Percentiles rank a stretch among this genome's conserved stretches.
Evolutionary conservation across 805 yeast genomes (phyloP).

Genomic region (Nakazawaea pomicola): DNA sequence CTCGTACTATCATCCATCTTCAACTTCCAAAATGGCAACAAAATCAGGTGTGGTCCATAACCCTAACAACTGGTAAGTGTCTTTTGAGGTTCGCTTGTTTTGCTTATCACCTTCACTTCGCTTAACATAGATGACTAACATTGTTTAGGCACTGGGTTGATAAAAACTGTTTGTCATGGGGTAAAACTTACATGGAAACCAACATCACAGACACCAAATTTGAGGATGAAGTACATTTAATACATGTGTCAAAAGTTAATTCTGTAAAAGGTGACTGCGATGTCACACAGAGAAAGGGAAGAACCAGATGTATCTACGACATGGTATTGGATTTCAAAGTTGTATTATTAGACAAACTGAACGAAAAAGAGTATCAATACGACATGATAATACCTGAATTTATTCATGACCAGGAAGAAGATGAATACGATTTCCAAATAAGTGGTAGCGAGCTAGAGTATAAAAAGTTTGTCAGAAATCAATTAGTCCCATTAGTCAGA

Average conservation of each 20-base stretch:
- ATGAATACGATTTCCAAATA: slow-evolving; percentile 51
- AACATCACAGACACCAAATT: slow-evolving; percentile 41
- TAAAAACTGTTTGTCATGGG: slow-evolving; percentile 92
- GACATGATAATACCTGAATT: slow-evolving; percentile 57
- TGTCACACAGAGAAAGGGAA: slow-evolving; percentile 80
- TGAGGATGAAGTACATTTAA: slow-evolving; percentile 1
- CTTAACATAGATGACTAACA: background rate
- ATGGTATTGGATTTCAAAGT: slow-evolving; percentile 47
- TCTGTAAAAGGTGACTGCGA: slow-evolving; percentile 69
- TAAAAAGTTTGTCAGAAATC: slow-evolving; percentile 33
- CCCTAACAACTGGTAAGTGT: slow-evolving; percentile 76
- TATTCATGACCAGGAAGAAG: slow-evolving; percentile 71
- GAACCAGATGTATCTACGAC: slow-evolving; percentile 72
- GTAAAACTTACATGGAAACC: slow-evolving; percentile 65
- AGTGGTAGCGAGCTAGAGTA: slow-evolving; percentile 33
- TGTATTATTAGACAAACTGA: slow-evolving; percentile 28
- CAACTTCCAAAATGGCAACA: background rate
- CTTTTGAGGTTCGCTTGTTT: no score
- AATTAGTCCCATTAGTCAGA: slow-evolving; percentile 48
- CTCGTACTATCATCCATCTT: no score
- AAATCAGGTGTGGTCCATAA: slow-evolving; percentile 64
- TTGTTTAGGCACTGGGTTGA: slow-evolving; percentile 90
- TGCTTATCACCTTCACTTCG: no score
- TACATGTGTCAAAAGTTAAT: slow-evolving; percentile 26
- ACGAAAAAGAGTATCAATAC: slow-evolving; percentile 36